phyloP scores from a whole-genome alignment of 495 filamentous ascomycete genomes.

The Xylaria scruposa region DNA sequence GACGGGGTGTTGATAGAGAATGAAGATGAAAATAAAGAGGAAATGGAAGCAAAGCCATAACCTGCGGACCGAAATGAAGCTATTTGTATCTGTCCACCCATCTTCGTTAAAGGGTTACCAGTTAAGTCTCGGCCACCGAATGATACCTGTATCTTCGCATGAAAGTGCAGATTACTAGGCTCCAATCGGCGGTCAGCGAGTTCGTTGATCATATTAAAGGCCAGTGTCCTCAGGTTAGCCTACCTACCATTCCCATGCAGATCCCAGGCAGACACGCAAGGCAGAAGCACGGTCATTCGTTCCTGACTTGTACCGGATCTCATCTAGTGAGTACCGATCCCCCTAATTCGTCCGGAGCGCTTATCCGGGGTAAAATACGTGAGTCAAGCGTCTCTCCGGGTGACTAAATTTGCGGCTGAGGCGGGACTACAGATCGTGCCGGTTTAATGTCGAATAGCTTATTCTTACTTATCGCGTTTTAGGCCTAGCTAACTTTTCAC shows the following conservation, averaged over 20 bases:
- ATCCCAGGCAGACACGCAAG: conserved; percentile 14
- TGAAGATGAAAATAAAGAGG: background rate
- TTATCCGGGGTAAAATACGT: no score
- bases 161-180: background rate
- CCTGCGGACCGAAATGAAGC: background rate
- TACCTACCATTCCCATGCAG: background rate
- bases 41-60: conserved; percentile 4
- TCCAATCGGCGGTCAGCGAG: background rate
- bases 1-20: background rate
- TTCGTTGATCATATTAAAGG: no score
- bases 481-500: background rate
- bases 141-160: background rate
- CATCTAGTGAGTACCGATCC: no score
- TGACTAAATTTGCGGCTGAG: background rate
- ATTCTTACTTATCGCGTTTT: background rate
- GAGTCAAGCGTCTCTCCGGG: no score
- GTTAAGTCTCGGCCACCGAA: background rate
- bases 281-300: background rate
- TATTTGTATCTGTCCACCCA: conserved; percentile 18
- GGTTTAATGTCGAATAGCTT: background rate
- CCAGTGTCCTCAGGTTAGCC: background rate
- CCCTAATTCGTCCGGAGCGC: no score
- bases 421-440: background rate
- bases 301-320: no score
- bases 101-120: conserved; percentile 2